Conservation (phyloP, 306 rosid genomes). For the Malus fusca region DNA sequence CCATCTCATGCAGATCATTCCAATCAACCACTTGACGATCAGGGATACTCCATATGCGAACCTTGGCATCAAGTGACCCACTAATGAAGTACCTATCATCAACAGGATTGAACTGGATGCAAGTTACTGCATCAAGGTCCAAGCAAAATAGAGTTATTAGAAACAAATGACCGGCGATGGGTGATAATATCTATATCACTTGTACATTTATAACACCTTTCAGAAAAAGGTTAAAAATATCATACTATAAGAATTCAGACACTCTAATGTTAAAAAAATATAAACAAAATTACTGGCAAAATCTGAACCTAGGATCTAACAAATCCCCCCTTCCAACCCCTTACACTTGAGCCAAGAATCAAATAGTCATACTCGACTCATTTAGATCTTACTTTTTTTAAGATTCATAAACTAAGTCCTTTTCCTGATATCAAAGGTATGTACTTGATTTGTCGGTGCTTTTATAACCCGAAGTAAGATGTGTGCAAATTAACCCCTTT, state of each 20-base stretch:
- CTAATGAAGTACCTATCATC: slow-evolving; percentile 98
- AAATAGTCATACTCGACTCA: not conserved
- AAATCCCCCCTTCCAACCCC: not conserved
- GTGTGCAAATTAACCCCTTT: slow-evolving; percentile 2
- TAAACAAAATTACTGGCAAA: not conserved
- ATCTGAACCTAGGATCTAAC: not conserved
- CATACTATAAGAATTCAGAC: not conserved
- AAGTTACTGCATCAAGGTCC: slow-evolving; percentile 74
- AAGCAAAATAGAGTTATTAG: slow-evolving; percentile 39
- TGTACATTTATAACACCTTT: not conserved
- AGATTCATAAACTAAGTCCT: not conserved
- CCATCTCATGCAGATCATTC: slow-evolving; percentile 96
- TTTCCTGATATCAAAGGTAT: not conserved
- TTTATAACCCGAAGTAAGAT: slow-evolving; percentile 6
- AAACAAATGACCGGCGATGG: slow-evolving; percentile 12
- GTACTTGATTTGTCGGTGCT: not conserved
- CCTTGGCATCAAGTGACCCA: slow-evolving; percentile 95
- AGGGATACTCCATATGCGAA: slow-evolving; percentile 97
- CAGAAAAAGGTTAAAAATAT: not conserved
- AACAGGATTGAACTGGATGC: slow-evolving; percentile 99
- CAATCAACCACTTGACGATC: slow-evolving; percentile 94
- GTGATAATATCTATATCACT: not conserved
- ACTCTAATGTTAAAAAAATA: not conserved
- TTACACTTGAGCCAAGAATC: not conserved
- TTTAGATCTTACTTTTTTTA: not conserved